Base-by-base conservation (phyloP, 352 stramenopile genomes). In the Globisporangium canariense region DNA sequence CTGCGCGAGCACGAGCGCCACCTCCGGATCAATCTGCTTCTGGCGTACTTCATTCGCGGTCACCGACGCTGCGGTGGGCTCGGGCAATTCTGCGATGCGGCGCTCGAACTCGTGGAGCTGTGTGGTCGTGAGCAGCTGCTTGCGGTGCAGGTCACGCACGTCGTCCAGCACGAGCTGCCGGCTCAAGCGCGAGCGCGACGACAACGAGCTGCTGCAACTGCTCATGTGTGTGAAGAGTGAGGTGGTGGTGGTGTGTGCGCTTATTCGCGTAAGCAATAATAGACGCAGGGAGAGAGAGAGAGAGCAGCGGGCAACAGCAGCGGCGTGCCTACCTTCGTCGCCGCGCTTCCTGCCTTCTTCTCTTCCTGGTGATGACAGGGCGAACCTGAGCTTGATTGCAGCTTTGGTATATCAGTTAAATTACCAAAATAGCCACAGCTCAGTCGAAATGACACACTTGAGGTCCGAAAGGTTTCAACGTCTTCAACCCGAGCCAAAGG, bases 101-200 rank as follows among this genome's bases (percentile, higher is more conserved):
- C 49, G 11, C 53, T 79, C 71, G 40, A 70, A 81, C 41, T 80
- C 67, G 5, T 61, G 47, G 1, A 76, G 69, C 62, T 83, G 66
- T 20, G 67, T 66, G 18, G 18, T 38, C 2, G 59, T 56, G 49
- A 91, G 63, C 38, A 76, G 45, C 20, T 63, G 62, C 8, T 77
- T 77, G 16, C 52, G 64, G 34, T 75, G 64, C 45, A 87, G 70
- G 54, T 82, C 76, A 18, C 63, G 69, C 40, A 64, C 74, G 65
- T 83, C 69, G 47, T 60, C 64, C 11, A 78, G 56, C 22, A 87
- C 25, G 41, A 65, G 46, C 45, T 67, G 60, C 16, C 62, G 62
- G 25, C 7, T 30, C n/a, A 8, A 10, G 18, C 20, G 13, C 13
- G 5, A 18, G 6, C 25, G 49, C 36, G 51, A 13, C n/a, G 34